Evolutionary conservation across 306 rosid species (phyloP).

Genomic region (Vigna trinervia): DNA sequence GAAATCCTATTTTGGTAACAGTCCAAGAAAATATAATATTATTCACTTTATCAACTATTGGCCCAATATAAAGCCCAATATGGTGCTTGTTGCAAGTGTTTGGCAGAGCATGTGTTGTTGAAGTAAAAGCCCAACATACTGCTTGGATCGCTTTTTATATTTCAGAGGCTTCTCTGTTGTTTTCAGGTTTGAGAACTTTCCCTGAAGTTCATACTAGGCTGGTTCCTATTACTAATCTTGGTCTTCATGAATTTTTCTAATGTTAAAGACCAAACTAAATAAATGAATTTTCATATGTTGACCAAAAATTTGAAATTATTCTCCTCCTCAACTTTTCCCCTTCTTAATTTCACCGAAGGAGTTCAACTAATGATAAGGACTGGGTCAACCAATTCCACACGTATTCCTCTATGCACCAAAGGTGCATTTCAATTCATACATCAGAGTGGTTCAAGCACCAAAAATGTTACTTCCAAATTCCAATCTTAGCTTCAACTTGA

Average conservation of each 20-base stretch:
- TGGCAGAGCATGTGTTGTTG: not conserved
- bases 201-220: not conserved
- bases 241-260: not conserved
- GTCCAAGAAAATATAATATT: no score
- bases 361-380: not conserved
- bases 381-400: constrained; percentile 8
- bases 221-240: not conserved
- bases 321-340: not conserved
- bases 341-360: not conserved
- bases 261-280: not conserved
- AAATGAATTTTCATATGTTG: not conserved
- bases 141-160: not conserved
- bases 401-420: not conserved
- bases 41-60: no score
- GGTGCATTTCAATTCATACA: not conserved
- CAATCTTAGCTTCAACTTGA: not conserved
- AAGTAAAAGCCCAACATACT: not conserved
- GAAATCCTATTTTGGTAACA: no score
- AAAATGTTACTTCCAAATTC: not conserved
- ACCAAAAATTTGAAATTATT: not conserved
- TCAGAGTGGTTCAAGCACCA: not conserved
- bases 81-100: no score
- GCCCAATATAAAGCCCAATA: no score
- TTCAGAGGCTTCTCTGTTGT: not conserved
- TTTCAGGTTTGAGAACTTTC: not conserved